Evolutionary conservation across 2,329 filamentous ascomycete genomes (phyloP).

Genomic region (Ceratocystis harringtonii): DNA sequence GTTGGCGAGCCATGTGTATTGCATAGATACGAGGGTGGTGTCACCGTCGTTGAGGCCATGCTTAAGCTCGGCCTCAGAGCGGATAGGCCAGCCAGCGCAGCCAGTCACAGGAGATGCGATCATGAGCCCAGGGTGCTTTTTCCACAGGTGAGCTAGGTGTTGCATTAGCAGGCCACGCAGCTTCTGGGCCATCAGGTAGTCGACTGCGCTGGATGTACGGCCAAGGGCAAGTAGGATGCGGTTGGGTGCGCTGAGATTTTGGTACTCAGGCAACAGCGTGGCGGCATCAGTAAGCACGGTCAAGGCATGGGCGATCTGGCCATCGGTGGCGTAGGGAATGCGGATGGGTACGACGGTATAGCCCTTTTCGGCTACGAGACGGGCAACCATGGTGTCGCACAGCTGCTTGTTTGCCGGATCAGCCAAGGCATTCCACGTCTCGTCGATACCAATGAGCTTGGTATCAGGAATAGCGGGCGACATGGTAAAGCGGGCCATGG

Average conservation of each 20-base stretch:
- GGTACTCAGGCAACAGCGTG: conserved; percentile 32
- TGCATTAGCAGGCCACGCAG: conserved; percentile 54
- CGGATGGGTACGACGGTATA: conserved; percentile 41
- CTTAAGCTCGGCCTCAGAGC: conserved; percentile 24
- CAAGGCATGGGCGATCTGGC: conserved; percentile 57
- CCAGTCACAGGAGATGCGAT: conserved; percentile 55
- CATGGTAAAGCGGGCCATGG: conserved; percentile 21
- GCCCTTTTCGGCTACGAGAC: conserved; percentile 36
- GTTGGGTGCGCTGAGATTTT: conserved; percentile 43
- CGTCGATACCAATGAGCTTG: conserved; percentile 47
- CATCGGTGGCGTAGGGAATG: conserved; percentile 44
- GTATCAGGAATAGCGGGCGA: conserved; percentile 19
- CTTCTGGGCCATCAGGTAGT: conserved; percentile 55
- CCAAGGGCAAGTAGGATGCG: conserved; percentile 52
- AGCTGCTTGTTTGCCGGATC: conserved; percentile 30
- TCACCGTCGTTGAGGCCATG: conserved; percentile 34
- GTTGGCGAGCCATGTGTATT: conserved; percentile 37
- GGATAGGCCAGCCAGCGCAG: conserved; percentile 33
- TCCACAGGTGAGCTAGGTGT: conserved; percentile 54
- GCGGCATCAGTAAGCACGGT: conserved; percentile 53
- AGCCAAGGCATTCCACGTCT: conserved; percentile 44
- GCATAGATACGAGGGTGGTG: conserved; percentile 33
- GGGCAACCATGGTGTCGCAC: conserved; percentile 32
- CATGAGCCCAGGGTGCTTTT: conserved; percentile 49
- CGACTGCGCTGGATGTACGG: conserved; percentile 44